Conservation (phyloP, 1,139 yeast species). For the Diutina scorzettiae region DNA sequence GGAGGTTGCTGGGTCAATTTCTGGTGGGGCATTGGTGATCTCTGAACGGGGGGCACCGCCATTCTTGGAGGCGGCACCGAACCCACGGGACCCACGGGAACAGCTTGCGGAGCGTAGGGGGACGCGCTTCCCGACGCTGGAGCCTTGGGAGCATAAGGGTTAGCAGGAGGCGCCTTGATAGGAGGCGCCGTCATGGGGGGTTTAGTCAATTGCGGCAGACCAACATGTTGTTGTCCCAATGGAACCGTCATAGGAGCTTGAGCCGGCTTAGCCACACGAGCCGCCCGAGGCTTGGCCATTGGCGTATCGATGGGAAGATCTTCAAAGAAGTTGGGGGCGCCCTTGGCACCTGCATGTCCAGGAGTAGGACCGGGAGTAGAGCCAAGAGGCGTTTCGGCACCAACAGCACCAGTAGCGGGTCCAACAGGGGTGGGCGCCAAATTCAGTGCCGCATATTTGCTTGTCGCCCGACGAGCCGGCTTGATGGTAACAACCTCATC, state of each 20-base stretch:
- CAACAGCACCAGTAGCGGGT: neutral
- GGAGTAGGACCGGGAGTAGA: neutral
- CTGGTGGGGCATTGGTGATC: no score
- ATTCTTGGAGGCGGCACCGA: neutral
- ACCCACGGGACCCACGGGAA: neutral
- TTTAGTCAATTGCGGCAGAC: neutral
- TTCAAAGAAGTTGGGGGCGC: slow-evolving; percentile 34
- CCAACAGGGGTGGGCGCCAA: neutral
- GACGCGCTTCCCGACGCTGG: neutral
- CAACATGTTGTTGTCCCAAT: neutral
- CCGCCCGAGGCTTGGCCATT: slow-evolving; percentile 16
- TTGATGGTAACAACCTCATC: neutral
- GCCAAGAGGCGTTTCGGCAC: neutral
- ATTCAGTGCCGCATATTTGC: neutral
- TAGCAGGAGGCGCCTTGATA: neutral
- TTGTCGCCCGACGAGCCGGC: neutral
- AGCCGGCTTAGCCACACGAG: slow-evolving; percentile 20
- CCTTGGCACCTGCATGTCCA: no score
- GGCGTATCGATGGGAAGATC: slow-evolving; percentile 34
- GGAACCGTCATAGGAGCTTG: neutral
- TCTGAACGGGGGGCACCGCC: neutral
- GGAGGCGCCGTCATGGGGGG: neutral
- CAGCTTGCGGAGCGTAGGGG: neutral
- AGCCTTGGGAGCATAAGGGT: slow-evolving; percentile 4
- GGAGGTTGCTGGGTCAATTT: neutral